phyloP scores from a whole-genome alignment of 768 basidiomycete genomes.

The Boletus vinaceobasis region DNA sequence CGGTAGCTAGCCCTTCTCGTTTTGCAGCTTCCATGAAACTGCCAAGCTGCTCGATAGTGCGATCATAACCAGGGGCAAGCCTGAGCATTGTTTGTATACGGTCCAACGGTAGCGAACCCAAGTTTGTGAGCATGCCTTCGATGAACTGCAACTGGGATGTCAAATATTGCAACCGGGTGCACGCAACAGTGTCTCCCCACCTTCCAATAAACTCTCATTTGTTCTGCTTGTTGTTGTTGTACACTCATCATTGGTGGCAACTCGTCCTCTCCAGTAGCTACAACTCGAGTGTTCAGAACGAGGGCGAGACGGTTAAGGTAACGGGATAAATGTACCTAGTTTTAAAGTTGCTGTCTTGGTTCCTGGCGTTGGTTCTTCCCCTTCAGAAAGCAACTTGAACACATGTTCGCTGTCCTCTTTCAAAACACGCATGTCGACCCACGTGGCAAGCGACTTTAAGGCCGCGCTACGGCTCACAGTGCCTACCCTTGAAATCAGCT shows the following conservation, averaged over 20 bases:
- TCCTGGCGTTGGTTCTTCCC: slow-evolving; percentile 42
- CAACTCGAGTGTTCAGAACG: not conserved
- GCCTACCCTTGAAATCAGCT: slow-evolving; percentile 61
- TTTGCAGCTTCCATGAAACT: slow-evolving; percentile 79
- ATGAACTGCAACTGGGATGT: slow-evolving; percentile 56
- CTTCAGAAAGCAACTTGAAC: slow-evolving; percentile 64
- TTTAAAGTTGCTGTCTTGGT: slow-evolving; percentile 20
- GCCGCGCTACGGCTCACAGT: slow-evolving; percentile 61
- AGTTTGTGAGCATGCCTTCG: slow-evolving; percentile 87
- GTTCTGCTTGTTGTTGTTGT: slow-evolving; percentile 77
- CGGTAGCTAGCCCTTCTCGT: slow-evolving; percentile 70
- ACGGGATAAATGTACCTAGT: slow-evolving; percentile 18
- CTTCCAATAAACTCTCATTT: slow-evolving; percentile 90
- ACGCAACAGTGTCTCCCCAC: slow-evolving; percentile 32
- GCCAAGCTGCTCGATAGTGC: slow-evolving; percentile 72
- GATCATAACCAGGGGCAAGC: slow-evolving; percentile 80
- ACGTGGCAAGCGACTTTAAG: slow-evolving; percentile 73
- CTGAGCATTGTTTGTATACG: slow-evolving; percentile 89
- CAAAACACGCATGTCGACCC: slow-evolving; percentile 80
- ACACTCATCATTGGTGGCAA: slow-evolving; percentile 48
- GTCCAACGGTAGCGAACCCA: slow-evolving; percentile 70
- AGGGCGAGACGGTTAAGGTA: not conserved
- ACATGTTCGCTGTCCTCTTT: slow-evolving; percentile 59
- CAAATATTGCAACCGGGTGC: not conserved
- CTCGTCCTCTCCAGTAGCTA: slow-evolving; percentile 42